phyloP scores from a whole-genome alignment of 768 basidiomycete genomes.

The Suillus weaverae region DNA sequence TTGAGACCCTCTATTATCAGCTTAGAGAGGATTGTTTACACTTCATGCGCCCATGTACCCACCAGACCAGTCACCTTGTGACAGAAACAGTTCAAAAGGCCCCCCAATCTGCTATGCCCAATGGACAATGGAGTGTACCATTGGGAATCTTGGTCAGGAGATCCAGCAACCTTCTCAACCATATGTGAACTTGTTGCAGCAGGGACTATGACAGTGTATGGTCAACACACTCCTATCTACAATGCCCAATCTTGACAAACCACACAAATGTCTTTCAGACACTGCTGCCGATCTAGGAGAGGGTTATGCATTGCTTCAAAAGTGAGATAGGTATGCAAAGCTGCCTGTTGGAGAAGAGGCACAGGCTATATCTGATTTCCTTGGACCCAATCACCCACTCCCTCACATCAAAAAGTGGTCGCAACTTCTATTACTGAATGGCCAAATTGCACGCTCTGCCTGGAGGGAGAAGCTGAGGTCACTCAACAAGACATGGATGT shows the following conservation, averaged over 20 bases:
- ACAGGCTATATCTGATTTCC: neutral
- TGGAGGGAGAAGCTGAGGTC: slow-evolving; percentile 29
- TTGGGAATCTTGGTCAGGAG: slow-evolving; percentile 24
- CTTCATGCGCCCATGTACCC: slow-evolving; percentile 30
- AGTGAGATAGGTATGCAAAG: neutral
- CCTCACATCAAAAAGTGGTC: slow-evolving; percentile 27
- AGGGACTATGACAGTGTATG: slow-evolving; percentile 10
- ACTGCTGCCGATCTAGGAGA: no score
- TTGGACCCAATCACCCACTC: neutral
- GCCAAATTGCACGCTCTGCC: slow-evolving; percentile 34
- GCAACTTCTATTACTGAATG: slow-evolving; percentile 36
- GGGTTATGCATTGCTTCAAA: no score
- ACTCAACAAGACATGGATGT: slow-evolving; percentile 22
- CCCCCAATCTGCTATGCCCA: slow-evolving; percentile 24
- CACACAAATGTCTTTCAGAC: no score
- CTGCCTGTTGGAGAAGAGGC: neutral
- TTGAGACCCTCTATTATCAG: slow-evolving; percentile 31
- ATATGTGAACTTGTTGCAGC: neutral
- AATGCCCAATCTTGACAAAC: no score
- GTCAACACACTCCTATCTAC: slow-evolving; percentile 7
- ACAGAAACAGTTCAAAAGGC: slow-evolving; percentile 23
- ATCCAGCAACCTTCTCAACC: slow-evolving; percentile 11
- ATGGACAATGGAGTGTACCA: slow-evolving; percentile 28
- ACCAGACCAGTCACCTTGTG: slow-evolving; percentile 25
- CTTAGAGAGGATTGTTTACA: slow-evolving; percentile 27